Evolutionary conservation across 1,284 basidiomycete species (phyloP).

Genomic region (Salmacisia buchloeana): DNA sequence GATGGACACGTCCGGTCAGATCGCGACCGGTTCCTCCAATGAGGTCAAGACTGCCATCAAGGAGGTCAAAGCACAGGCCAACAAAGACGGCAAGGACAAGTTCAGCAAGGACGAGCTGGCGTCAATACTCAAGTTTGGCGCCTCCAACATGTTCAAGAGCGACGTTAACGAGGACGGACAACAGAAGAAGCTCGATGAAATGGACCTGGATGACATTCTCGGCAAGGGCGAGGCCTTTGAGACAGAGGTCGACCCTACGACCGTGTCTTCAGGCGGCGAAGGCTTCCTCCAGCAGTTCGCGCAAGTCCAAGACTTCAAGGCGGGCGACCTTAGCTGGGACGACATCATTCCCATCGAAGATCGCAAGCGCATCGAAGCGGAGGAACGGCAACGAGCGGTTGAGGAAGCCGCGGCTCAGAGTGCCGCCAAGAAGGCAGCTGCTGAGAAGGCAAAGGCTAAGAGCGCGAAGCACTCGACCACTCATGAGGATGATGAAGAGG

Average conservation of each 20-base stretch:
- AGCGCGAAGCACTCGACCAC: conserved; percentile 58
- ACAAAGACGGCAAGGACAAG: conserved; percentile 24
- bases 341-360: conserved; percentile 96
- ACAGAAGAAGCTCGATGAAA: conserved; percentile 93
- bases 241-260: conserved; percentile 65
- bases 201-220: conserved; percentile 98
- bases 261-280: conserved; percentile 88
- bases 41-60: conserved; percentile 64
- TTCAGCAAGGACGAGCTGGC: conserved; percentile 92
- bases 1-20: conserved; percentile 88
- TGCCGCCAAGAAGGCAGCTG: conserved; percentile 63
- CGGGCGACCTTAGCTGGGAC: conserved; percentile 89
- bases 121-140: conserved; percentile 98
- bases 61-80: conserved; percentile 3
- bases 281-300: conserved; percentile 93
- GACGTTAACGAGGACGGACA: conserved; percentile 74
- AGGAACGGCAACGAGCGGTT: conserved; percentile 52
- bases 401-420: conserved; percentile 60
- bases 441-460: conserved; percentile 60
- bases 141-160: conserved; percentile 98
- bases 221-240: conserved; percentile 96
- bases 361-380: conserved; percentile 70
- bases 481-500: conserved; percentile 62
- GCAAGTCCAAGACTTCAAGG: conserved; percentile 94
- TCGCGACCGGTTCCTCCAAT: conserved; percentile 58